Base-by-base conservation (phyloP, 129 eudicot species). In the Saposhnikovia divaricata region DNA sequence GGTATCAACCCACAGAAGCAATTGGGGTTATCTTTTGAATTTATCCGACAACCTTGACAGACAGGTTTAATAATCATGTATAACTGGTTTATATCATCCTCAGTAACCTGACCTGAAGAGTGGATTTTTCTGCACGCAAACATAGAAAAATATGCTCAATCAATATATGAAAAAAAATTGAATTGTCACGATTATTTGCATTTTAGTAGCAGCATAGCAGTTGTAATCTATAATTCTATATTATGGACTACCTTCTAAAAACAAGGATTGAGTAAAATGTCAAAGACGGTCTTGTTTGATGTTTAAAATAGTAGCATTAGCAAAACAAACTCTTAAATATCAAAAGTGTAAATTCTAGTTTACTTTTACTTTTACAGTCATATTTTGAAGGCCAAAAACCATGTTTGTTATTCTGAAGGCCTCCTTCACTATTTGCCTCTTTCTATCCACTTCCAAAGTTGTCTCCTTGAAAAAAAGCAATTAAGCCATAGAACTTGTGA, bases 1-100 rank as follows among this genome's bases (percentile, higher is more conserved):
- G 99, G 99, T 80, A 92, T 83, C 79, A 95, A 73, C 57, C 99
- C 99, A 79, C 99, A 95, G 55, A 92, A 95, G 82, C 99, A 95
- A 83, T 95, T 95, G 47, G 99, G 99, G 63, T 95, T 95, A 48
- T 95, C 99, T 86, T 92, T 95, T 45, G 96, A 82, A 83, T 95
- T 95, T 63, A 95, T 87, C 77, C 99, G 90, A 77, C 99, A 95
- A 27, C 96, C 96, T 85, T 87, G 96, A 84, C 99, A 95, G 43
- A 89, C 89, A 25, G 96, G 92, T 83, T 92, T 95, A 81, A 77
- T 79, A 51, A 86, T 80, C 97, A 89, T 90, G 80, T 89, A 95
- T 19, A 95, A 86, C 85, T 89, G 91, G 66, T 85, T 89, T 69
- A 90, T 69, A 81, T 95, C 99, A 77, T 95, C 96, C 85, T 89